Percentiles rank a stretch among this genome's conserved stretches.
Evolutionary conservation across 2,329 filamentous ascomycete genomes (phyloP).

Genomic region (Trichoderma polysporum): DNA sequence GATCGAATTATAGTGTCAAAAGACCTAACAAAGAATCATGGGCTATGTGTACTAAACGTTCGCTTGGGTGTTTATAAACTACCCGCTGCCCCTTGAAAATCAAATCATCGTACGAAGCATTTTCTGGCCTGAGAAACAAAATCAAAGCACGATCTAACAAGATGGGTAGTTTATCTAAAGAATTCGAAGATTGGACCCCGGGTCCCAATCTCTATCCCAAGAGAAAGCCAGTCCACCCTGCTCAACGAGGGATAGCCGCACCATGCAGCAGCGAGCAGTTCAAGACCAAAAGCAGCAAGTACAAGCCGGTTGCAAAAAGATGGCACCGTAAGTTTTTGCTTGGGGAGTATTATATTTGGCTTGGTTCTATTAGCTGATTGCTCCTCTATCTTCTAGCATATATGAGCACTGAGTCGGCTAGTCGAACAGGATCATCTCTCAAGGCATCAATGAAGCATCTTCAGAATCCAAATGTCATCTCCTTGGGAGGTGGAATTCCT

Average conservation of each 20-base stretch:
- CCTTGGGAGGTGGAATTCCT: constrained; percentile 10
- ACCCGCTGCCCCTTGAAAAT: no score
- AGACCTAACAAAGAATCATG: background rate
- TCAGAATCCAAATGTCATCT: constrained; percentile 7
- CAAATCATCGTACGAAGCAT: background rate
- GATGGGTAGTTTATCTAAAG: background rate
- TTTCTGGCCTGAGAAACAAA: background rate
- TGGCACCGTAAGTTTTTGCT: constrained; percentile 3
- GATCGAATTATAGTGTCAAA: background rate
- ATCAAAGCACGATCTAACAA: background rate
- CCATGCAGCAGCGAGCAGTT: constrained; percentile 3
- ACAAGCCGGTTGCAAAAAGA: constrained; percentile 1
- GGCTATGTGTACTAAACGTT: background rate
- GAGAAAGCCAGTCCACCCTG: background rate
- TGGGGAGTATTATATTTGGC: background rate
- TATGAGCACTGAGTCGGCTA: constrained; percentile 10
- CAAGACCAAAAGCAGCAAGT: constrained; percentile 9
- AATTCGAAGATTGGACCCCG: background rate
- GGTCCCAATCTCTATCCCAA: constrained; percentile 1
- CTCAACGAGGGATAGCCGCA: constrained; percentile 7
- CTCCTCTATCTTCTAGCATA: background rate
- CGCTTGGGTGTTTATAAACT: background rate
- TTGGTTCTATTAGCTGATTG: background rate
- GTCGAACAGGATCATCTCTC: constrained; percentile 2
- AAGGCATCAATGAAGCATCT: constrained; percentile 3